Conservation (phyloP, 129 eudicot genomes). For the Flaveria robusta region DNA sequence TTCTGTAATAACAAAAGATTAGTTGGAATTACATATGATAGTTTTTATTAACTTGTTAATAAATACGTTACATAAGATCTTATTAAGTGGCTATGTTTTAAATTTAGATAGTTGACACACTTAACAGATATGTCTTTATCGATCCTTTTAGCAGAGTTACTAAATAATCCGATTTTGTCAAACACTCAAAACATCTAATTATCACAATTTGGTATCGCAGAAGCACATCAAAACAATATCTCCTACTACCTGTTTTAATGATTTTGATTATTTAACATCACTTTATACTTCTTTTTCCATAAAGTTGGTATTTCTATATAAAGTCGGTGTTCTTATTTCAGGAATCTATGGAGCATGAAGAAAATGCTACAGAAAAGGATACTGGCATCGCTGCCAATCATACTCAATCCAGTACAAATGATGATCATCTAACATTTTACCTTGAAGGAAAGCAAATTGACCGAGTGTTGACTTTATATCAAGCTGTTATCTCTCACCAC, state of each 20-base stretch:
- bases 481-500: constrained; percentile 60
- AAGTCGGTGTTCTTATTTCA: constrained; percentile 32
- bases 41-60: not conserved
- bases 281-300: constrained; percentile 16
- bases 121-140: no score
- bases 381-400: constrained; percentile 26
- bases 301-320: not conserved
- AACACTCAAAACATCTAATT: not conserved
- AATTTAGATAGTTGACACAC: not conserved
- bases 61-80: not conserved
- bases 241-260: not conserved
- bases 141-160: not conserved
- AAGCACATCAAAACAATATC: not conserved
- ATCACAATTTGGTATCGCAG: not conserved
- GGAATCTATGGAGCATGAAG: constrained; percentile 50
- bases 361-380: constrained; percentile 40
- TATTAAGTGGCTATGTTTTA: not conserved
- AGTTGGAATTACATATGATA: constrained; percentile 7
- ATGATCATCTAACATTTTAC: constrained; percentile 56
- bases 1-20: not conserved
- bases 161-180: not conserved
- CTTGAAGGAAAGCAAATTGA: constrained; percentile 64
- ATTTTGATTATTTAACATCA: not conserved
- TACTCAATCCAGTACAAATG: constrained; percentile 32
- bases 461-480: constrained; percentile 57